Evolutionary conservation across 768 basidiomycete species (phyloP), one percentile per base, ranked within the genome.

Genomic region (Strobilomyces confusus): DNA sequence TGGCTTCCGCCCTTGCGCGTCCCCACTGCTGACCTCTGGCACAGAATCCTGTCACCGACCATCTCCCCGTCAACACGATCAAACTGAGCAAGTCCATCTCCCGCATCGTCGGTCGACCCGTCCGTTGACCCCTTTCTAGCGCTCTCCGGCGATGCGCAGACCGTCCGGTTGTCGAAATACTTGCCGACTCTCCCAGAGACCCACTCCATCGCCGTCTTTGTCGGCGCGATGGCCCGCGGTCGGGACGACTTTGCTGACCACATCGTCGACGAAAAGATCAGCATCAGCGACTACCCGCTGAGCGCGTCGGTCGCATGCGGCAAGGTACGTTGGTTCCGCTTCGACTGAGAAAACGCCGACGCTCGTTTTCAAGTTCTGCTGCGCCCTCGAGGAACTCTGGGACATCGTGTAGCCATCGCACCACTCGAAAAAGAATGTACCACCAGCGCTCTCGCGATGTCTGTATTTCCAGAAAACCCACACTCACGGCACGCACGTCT

Each of bases 221-320:
- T 99, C 51, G 95, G 95, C 45, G 97, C 95, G 20, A 99, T 99
- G 95, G 95, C 95, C 7, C 79, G 95, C 53, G 95, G 95, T 12
- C 84, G 81, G 47, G 97, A 99, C 61, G 92, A 95, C 73, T 99
- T 99, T 74, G 97, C 97, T 14, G 97, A 99, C 71, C 87, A 82
- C 22, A 76, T 89, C 60, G 89, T 98, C 0, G 97, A 99, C 66
- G 86, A 95, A 72, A 99, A 99, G 75, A 93, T 98, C 62, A 84
- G 91, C 57, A 92, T 99, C 71, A 94, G 91, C 63, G 86, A 97
- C 62, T 99, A 95, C 72, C 81, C 92, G 3, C 73, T 97, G 44
- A 95, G 92, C 63, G 94, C 94, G 23, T 86, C 87, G 48, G 95
- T 98, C 25, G 95, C 95, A 19, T 98, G 95, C 65, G 95, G 95